Base-by-base conservation (phyloP, 208 protist species). In the Leishmania lainsoni region DNA sequence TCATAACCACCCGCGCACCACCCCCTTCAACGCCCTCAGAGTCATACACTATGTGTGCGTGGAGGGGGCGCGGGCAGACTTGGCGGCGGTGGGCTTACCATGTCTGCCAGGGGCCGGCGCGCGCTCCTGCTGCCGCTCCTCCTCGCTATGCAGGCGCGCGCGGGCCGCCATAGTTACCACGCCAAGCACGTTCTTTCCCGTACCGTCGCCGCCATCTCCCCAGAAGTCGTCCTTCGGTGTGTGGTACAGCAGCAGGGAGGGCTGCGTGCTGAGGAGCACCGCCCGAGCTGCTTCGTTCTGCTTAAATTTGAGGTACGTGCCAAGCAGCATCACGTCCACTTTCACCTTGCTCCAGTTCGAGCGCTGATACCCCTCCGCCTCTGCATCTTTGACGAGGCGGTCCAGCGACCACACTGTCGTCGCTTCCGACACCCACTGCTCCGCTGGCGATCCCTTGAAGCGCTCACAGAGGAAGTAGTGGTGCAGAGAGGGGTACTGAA, bases 271-370 rank as follows among this genome's bases (percentile, higher is more conserved):
- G 52, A 97, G 77, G 65, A 97, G 83, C 54, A 94, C 78, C 14
- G 78, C 65, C 20, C 91, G 90, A 1, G 89, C 84, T 8, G 80
- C 83, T 6, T 94, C 87, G 83, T 97, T 97, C 78, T 97, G 92
- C 82, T 95, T 95, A 63, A 97, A 96, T 85, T 97, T 97, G 81
- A 93, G 90, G 87, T 97, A 97, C 59, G 91, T 91, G 71, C 92
- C 92, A n/a, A 96, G 84, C 45, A 96, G 88, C 92, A 96, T 96
- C 39, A 94, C 90, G 75, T 96, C 94, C 3, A 95, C 89, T 83
- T 97, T 97, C 69, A 92, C 86, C 12, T 89, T 86, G 78, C 94
- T 91, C 94, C 94, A 97, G 83, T 97, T 91, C 1, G 69, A 83
- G 52, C 91, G 90, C 85, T 97, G 94, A 22, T 86, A 76, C 63